Conservation (phyloP, 2,329 filamentous ascomycete genomes). For the Incumbomyces lentus region DNA sequence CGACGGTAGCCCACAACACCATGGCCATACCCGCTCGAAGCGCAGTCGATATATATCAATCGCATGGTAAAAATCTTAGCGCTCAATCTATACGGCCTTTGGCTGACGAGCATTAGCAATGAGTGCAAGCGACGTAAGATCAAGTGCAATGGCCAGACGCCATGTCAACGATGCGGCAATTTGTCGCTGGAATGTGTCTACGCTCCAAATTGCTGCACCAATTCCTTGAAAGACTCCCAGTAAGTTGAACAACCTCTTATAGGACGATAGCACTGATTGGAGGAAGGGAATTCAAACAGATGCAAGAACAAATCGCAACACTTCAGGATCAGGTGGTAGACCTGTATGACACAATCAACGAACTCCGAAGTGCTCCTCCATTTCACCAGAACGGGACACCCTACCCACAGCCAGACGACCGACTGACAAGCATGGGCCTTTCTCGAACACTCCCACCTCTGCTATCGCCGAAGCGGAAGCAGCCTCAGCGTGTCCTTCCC, state of each 20-base stretch:
- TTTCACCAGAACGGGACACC: constrained; percentile 15
- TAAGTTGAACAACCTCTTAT: constrained; percentile 24
- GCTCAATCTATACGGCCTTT: background rate
- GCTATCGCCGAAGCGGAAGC: constrained; percentile 28
- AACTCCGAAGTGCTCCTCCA: constrained; percentile 45
- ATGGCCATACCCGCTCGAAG: constrained; percentile 42
- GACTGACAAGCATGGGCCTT: constrained; percentile 18
- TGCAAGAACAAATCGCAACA: constrained; percentile 61
- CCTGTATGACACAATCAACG: constrained; percentile 61
- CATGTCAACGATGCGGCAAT: constrained; percentile 56
- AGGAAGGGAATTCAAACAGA: constrained; percentile 65
- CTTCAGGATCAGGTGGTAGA: constrained; percentile 78
- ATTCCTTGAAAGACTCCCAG: constrained; percentile 83
- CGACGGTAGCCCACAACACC: constrained; percentile 1
- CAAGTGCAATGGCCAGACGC: constrained; percentile 54
- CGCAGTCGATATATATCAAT: constrained; percentile 59
- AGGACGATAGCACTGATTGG: constrained; percentile 9
- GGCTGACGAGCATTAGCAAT: constrained; percentile 36
- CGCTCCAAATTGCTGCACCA: constrained; percentile 57
- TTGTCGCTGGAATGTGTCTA: constrained; percentile 54
- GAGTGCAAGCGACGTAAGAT: constrained; percentile 59
- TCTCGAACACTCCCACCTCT: constrained; percentile 19
- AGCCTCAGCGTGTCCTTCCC: constrained; percentile 45
- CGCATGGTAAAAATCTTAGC: constrained; percentile 42
- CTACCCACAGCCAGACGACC: constrained; percentile 22